These are phyloP conservation scores for Metschnikowia reukaufii DNA, from an alignment of 805 yeast species.

Conservation along the genomic window DNA sequence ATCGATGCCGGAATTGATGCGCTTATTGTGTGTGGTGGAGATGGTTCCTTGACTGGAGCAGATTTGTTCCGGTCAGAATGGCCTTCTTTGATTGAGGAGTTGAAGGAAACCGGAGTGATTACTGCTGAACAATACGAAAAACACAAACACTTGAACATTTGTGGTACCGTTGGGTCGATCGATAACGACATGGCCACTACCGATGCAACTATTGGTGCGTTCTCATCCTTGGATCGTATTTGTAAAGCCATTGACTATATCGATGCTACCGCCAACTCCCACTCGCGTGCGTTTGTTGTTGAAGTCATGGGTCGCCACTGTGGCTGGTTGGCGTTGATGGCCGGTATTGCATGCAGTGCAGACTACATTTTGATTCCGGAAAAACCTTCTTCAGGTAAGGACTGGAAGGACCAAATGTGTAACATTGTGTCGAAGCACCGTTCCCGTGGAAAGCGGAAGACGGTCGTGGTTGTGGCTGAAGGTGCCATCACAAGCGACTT, in stretches of 20 bases:
- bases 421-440: conserved; percentile 65
- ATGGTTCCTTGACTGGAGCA: conserved; percentile 81
- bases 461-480: conserved; percentile 80
- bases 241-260: conserved; percentile 76
- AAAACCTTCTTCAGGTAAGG: conserved; percentile 60
- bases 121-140: conserved; percentile 46
- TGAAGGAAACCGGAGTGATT: conserved; percentile 46
- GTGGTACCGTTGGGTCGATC: conserved; percentile 80
- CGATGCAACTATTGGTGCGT: conserved; percentile 80
- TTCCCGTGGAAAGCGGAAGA: conserved; percentile 69
- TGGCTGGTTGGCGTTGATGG: conserved; percentile 84
- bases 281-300: conserved; percentile 78
- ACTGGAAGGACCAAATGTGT: conserved; percentile 70
- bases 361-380: conserved; percentile 82
- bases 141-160: conserved; percentile 60
- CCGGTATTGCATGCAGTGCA: conserved; percentile 78
- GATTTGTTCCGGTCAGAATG: conserved; percentile 75
- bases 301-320: conserved; percentile 92
- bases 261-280: conserved; percentile 82
- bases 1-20: conserved; percentile 74
- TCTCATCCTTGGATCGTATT: conserved; percentile 73
- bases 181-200: conserved; percentile 86
- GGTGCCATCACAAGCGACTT: conserved; percentile 75
- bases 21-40: conserved; percentile 79
- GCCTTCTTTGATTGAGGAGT: conserved; percentile 67